Evolutionary conservation across 768 basidiomycete genomes (phyloP).

Genomic region (Mycena polygramma): DNA sequence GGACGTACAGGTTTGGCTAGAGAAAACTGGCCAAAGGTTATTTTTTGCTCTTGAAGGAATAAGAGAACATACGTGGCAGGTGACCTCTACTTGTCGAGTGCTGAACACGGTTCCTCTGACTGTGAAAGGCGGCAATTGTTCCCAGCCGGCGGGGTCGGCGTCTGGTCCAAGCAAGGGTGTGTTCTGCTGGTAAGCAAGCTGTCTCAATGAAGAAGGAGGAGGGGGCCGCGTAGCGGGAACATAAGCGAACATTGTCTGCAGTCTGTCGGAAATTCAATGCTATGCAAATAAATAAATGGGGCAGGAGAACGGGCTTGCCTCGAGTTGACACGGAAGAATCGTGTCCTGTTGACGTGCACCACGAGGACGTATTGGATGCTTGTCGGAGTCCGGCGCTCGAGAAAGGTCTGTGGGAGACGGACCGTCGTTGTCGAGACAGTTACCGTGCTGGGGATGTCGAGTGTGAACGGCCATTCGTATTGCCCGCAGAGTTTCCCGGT

Average conservation of each 20-base stretch:
- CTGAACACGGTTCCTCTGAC: conserved; percentile 39
- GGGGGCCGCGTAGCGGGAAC: conserved; percentile 38
- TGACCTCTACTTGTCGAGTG: conserved; percentile 31
- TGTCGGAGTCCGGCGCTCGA: conserved; percentile 32
- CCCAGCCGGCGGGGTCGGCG: conserved; percentile 41
- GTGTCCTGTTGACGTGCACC: conserved; percentile 31
- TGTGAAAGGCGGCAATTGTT: conserved; percentile 27
- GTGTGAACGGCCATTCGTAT: conserved; percentile 40
- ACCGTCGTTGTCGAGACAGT: conserved; percentile 21
- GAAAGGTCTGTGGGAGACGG: conserved; percentile 35
- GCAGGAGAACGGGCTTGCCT: conserved; percentile 13
- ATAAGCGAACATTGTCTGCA: conserved; percentile 34
- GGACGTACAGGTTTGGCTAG: conserved; percentile 38
- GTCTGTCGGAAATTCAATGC: neutral
- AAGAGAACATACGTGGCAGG: conserved; percentile 35
- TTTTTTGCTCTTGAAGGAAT: no score
- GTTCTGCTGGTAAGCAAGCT: conserved; percentile 37
- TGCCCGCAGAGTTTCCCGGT: conserved; percentile 38
- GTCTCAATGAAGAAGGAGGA: conserved; percentile 37
- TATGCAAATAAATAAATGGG: neutral
- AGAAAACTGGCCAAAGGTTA: conserved; percentile 13
- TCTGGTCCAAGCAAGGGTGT: conserved; percentile 35
- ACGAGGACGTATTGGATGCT: conserved; percentile 36
- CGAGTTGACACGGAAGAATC: conserved; percentile 37
- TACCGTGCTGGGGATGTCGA: conserved; percentile 44